Conservation (phyloP, 2,329 filamentous ascomycete species). For the Metarhizium guizhouense region DNA sequence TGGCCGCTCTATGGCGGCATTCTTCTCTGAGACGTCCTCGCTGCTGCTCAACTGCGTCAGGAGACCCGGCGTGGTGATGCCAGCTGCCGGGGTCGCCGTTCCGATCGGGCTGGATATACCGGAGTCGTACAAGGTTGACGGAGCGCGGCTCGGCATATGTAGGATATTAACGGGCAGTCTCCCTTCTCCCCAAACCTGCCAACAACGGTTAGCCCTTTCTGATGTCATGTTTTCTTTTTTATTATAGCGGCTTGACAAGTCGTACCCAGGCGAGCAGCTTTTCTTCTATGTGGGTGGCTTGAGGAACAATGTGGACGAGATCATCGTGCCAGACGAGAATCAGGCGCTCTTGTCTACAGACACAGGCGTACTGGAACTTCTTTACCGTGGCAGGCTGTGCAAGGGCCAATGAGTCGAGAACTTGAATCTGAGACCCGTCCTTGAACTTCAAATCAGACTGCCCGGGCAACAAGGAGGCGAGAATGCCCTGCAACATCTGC, state of each 20-base stretch:
- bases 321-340: constrained; percentile 35
- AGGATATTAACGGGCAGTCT: constrained; percentile 10
- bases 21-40: constrained; percentile 15
- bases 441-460: constrained; percentile 33
- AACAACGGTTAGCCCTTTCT: background rate
- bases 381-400: constrained; percentile 29
- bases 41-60: constrained; percentile 11
- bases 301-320: constrained; percentile 28
- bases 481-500: constrained; percentile 35
- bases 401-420: constrained; percentile 32
- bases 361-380: constrained; percentile 32
- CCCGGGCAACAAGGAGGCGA: constrained; percentile 27
- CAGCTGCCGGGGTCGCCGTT: constrained; percentile 10
- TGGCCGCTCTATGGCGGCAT: constrained; percentile 14
- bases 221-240: too few relatives aligned
- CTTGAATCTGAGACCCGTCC: constrained; percentile 33
- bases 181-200: constrained; percentile 17
- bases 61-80: constrained; percentile 8
- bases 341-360: constrained; percentile 31
- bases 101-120: constrained; percentile 10
- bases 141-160: constrained; percentile 8
- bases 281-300: constrained; percentile 25
- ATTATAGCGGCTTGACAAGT: background rate
- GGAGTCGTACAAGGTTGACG: constrained; percentile 9
- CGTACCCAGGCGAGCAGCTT: constrained; percentile 19